Base-by-base conservation (phyloP, 2,329 filamentous ascomycete genomes). In the Trichoderma atrobrunneum region DNA sequence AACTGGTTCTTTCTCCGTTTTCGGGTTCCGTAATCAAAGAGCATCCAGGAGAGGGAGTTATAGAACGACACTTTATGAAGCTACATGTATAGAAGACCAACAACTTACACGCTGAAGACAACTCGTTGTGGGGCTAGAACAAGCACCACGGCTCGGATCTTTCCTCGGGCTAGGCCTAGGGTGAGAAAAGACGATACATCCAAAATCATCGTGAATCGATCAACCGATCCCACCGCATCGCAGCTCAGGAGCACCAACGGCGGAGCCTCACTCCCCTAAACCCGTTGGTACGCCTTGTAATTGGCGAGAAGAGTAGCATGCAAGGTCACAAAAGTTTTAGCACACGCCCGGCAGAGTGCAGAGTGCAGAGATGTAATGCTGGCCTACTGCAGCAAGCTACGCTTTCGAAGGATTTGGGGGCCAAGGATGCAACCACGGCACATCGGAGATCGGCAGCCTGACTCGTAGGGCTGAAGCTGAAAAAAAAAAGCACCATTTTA, bases 361-460 rank as follows among this genome's bases (percentile, higher is more conserved):
- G 28, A 60, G 32, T 51, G 48, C 63, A 56, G 30, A 61, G 39
- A 43, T 43, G 54, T 39, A 26, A 66, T 32, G 62, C 70, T 61
- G 39, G 39, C 62, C 56, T 66, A 51, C 54, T 60, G 62, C 62
- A 66, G 66, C n/a, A 51, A 48, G 70, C 36, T 61, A 72, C 70
- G 62, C 51, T 51, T 51, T 56, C 32, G 57, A 66, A 68, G 70
- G 56, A 60, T 72, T 72, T 72, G 70, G 70, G 70, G 70, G 70
- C 70, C 57, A 72, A 72, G 64, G 70, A 72, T 72, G 70, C 64
- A 72, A 72, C 70, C 70, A 68, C 57, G 65, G 57, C 64, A 32
- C 63, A 48, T 62, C 70, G 70, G 70, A 72, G 70, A 72, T 72
- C 70, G 70, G 70, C 70, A 72, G 57, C 32, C 68, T 54, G 39